A percentile compares a stretch with the other conserved stretches of the same genome.
Evolutionary conservation across 202 grass and related monocot genomes (phyloP).

Genomic region (Saccharum hybrid): DNA sequence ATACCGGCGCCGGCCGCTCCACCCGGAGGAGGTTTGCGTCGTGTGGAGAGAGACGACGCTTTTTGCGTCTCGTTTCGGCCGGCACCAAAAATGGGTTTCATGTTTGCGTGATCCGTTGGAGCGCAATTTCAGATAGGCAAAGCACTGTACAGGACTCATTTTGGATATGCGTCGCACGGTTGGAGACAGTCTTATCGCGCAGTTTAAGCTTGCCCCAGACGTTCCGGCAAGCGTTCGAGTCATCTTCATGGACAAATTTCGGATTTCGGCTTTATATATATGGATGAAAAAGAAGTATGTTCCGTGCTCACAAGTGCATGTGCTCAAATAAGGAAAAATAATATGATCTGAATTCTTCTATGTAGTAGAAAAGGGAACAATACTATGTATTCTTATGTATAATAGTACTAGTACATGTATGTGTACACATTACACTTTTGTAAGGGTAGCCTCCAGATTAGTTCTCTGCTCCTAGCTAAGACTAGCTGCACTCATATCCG

Average conservation of each 20-base stretch:
- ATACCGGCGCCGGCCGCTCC: no score
- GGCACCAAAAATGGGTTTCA: no score
- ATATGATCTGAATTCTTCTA: not conserved
- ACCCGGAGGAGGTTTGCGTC: no score
- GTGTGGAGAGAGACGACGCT: no score
- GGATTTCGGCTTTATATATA: not conserved
- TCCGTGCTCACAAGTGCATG: not conserved
- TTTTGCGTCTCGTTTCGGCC: no score
- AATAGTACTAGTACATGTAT: not conserved
- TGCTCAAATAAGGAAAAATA: not conserved
- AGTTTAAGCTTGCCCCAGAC: no score
- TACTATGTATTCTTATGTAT: not conserved
- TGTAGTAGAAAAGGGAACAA: not conserved
- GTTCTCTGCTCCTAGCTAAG: not conserved
- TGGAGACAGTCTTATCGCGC: no score
- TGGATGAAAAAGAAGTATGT: not conserved
- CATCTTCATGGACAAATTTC: not conserved
- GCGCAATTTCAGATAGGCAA: no score
- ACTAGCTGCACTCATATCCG: no score
- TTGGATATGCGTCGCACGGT: no score
- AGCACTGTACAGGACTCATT: no score
- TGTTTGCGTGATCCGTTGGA: no score
- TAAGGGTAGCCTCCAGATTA: not conserved
- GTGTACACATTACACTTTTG: not conserved
- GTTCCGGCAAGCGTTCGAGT: not conserved